These are phyloP conservation scores for Trichothecium roseum DNA, from an alignment of 2,329 filamentous ascomycete species.

Conservation along the genomic window DNA sequence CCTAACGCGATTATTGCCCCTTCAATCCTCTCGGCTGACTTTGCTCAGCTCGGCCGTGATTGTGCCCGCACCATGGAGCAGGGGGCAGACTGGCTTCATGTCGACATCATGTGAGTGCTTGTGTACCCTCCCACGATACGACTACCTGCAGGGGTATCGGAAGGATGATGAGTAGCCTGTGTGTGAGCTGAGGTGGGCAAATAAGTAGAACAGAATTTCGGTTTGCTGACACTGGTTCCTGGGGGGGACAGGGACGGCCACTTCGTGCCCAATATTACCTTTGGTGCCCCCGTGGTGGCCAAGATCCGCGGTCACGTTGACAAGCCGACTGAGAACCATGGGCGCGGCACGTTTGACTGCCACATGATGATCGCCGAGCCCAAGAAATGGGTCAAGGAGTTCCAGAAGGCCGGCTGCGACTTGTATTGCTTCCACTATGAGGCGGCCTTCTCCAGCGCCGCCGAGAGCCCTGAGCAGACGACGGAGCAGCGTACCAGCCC, in stretches of 20 bases:
- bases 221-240: slow-evolving; percentile 4
- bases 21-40: slow-evolving; percentile 97
- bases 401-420: slow-evolving; percentile 88
- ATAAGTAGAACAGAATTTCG: too few relatives aligned
- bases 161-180: too few relatives aligned
- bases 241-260: slow-evolving; percentile 73
- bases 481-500: slow-evolving; percentile 68
- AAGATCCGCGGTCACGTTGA: slow-evolving; percentile 85
- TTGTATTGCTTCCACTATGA: slow-evolving; percentile 99
- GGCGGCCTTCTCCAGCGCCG: slow-evolving; percentile 80
- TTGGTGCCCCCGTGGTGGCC: slow-evolving; percentile 88
- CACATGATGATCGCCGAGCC: slow-evolving; percentile 99
- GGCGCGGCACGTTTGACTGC: slow-evolving; percentile 93
- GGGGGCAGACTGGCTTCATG: slow-evolving; percentile 86
- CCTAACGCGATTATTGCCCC: slow-evolving; percentile 91
- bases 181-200: too few relatives aligned
- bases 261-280: slow-evolving; percentile 97
- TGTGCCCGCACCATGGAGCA: slow-evolving; percentile 78
- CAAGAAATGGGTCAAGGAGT: slow-evolving; percentile 96
- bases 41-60: slow-evolving; percentile 75
- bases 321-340: slow-evolving; percentile 55
- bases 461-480: slow-evolving; percentile 63
- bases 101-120: slow-evolving; percentile 69
- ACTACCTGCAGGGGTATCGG: not conserved
- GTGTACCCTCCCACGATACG: too few relatives aligned